Evolutionary conservation across 306 rosid species (phyloP).

Genomic region (Astragalus membranaceus): DNA sequence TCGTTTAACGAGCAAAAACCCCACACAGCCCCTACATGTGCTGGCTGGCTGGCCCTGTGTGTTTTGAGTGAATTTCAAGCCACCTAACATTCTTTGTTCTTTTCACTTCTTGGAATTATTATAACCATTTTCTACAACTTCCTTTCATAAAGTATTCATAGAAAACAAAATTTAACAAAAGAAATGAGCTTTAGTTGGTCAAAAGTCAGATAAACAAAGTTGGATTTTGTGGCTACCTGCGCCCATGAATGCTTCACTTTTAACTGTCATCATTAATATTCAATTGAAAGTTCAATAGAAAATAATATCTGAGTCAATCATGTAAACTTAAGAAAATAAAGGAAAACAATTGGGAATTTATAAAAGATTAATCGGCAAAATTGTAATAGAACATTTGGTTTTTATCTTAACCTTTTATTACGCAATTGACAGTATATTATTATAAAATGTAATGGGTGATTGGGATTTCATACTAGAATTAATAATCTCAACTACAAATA

Average conservation of each 20-base stretch:
- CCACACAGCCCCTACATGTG: slow-evolving; percentile 34
- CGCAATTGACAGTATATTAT: no score
- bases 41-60: slow-evolving; percentile 12
- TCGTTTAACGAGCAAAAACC: slow-evolving; percentile 43
- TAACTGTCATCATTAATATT: slow-evolving; percentile 13
- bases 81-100: slow-evolving; percentile 20
- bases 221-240: slow-evolving; percentile 26
- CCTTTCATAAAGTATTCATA: background rate
- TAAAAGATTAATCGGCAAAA: no score
- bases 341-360: no score
- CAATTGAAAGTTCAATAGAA: background rate
- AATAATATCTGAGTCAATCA: background rate
- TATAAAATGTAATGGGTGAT: no score
- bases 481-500: no score
- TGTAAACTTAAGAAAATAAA: no score
- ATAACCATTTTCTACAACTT: background rate
- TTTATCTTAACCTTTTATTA: no score
- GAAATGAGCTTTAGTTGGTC: slow-evolving; percentile 20
- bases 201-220: slow-evolving; percentile 29
- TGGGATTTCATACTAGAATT: no score
- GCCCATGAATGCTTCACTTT: slow-evolving; percentile 35
- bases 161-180: no score
- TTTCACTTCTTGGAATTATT: background rate
- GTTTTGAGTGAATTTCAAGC: slow-evolving; percentile 46
- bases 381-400: no score